These are phyloP conservation scores for Leccinum broughii DNA, from an alignment of 768 basidiomycete genomes.

Conservation along the genomic window DNA sequence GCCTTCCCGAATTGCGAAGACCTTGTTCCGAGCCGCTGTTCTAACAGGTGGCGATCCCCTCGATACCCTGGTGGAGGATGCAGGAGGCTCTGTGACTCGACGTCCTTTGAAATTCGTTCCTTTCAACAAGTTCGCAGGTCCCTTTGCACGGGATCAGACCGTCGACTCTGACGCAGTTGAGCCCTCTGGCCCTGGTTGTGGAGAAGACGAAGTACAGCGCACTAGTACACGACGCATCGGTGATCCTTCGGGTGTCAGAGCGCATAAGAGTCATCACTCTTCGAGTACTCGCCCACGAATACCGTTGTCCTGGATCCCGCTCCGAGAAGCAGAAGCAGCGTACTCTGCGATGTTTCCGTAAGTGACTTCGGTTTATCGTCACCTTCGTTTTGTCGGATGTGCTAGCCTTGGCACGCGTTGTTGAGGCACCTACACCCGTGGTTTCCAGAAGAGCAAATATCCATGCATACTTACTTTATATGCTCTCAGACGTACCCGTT, in stretches of 20 bases:
- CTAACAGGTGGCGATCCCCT: slow-evolving; percentile 28
- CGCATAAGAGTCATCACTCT: background rate
- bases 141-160: background rate
- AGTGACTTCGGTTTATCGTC: slow-evolving; percentile 4
- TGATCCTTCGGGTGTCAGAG: background rate
- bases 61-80: slow-evolving; percentile 13
- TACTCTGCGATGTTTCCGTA: slow-evolving; percentile 30
- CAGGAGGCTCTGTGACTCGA: slow-evolving; percentile 14
- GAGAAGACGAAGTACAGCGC: background rate
- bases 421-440: background rate
- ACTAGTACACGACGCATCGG: background rate
- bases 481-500: background rate
- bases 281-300: slow-evolving; percentile 3
- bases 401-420: background rate
- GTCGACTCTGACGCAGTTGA: background rate
- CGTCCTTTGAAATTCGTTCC: slow-evolving; percentile 32
- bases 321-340: slow-evolving; percentile 30
- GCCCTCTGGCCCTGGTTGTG: background rate
- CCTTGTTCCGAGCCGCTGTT: slow-evolving; percentile 29
- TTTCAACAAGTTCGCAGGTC: slow-evolving; percentile 21
- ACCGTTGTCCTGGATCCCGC: slow-evolving; percentile 27
- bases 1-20: slow-evolving; percentile 10
- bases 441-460: background rate
- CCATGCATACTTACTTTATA: background rate
- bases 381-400: slow-evolving; percentile 7